These are phyloP conservation scores for Acrocalymma vagum DNA, from an alignment of 2,329 filamentous ascomycete genomes.

Conservation along the genomic window DNA sequence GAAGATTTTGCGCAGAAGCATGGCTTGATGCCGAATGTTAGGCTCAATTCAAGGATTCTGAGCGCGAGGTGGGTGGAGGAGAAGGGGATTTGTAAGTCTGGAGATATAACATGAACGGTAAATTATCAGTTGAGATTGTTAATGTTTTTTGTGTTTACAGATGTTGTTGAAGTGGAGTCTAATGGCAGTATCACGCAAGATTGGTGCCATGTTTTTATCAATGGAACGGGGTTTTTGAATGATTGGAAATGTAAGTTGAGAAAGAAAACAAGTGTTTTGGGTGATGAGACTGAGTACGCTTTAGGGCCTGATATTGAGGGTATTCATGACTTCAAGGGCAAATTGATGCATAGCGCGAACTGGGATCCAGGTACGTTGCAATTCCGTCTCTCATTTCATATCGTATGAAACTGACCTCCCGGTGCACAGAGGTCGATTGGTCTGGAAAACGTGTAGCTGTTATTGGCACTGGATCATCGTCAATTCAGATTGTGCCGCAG, in stretches of 20 bases:
- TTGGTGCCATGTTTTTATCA: constrained; percentile 1
- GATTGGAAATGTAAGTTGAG: background rate
- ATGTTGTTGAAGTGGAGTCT: too few species aligned
- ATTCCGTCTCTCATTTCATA: too few species aligned
- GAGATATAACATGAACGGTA: too few species aligned
- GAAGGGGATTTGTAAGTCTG: too few species aligned
- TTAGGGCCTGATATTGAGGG: constrained; percentile 2
- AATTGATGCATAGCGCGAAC: constrained; percentile 1
- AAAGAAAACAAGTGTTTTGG: background rate
- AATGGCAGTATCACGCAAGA: too few species aligned
- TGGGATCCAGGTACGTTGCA: constrained; percentile 4
- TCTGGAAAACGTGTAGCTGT: constrained; percentile 36
- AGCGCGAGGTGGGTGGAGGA: too few species aligned
- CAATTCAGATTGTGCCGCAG: constrained; percentile 48
- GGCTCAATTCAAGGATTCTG: too few species aligned
- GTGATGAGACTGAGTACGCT: too few species aligned
- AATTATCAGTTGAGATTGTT: too few species aligned
- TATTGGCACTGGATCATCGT: constrained; percentile 45
- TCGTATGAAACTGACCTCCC: too few species aligned
- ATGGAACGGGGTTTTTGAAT: constrained; percentile 3
- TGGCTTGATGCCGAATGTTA: too few species aligned
- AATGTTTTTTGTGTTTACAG: too few species aligned
- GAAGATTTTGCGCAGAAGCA: constrained; percentile 41
- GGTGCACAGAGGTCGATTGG: constrained; percentile 18
- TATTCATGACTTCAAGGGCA: background rate